Conservation (phyloP, 345 rosid species). For the Salix exigua region DNA sequence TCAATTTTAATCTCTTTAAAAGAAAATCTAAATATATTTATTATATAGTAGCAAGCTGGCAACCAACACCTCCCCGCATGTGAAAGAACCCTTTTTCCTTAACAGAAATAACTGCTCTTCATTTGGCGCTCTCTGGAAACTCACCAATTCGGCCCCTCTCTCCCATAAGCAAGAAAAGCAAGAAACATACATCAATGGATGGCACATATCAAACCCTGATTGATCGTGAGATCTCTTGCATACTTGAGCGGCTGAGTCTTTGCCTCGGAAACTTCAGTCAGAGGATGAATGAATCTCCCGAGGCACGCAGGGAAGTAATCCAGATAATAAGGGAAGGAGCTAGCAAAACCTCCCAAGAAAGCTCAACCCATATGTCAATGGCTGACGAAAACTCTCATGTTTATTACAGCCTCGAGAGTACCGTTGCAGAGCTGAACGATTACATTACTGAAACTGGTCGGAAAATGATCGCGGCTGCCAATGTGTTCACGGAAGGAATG, state of each 20-base stretch:
- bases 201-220: background rate
- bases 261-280: background rate
- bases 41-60: too few relatives aligned
- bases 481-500: background rate
- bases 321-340: background rate
- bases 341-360: background rate
- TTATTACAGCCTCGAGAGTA: background rate
- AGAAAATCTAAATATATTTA: too few relatives aligned
- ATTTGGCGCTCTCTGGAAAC: background rate
- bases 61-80: background rate
- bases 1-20: too few relatives aligned
- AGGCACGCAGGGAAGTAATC: background rate
- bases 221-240: background rate
- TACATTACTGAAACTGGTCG: background rate
- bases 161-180: background rate
- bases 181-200: background rate
- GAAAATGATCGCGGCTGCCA: background rate
- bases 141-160: background rate
- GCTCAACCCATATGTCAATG: background rate
- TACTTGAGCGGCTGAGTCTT: background rate
- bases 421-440: background rate
- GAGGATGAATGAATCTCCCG: background rate
- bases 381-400: background rate
- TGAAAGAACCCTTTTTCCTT: background rate
- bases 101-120: background rate